phyloP scores from a whole-genome alignment of 2,329 filamentous ascomycete species.

The Trichophyton simii region DNA sequence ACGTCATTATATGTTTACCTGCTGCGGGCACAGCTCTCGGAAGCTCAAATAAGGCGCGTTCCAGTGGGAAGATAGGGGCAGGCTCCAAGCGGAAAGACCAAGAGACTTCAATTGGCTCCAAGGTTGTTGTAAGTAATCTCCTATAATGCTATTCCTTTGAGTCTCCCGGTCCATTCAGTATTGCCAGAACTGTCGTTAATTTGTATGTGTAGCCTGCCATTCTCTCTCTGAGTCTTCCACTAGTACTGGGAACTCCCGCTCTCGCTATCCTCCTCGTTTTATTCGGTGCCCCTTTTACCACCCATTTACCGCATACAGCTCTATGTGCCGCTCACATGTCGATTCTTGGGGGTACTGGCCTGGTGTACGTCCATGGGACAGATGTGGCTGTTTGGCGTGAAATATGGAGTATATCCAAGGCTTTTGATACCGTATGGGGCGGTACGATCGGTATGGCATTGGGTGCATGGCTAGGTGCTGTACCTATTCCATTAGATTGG shows the following conservation, averaged over 20 bases:
- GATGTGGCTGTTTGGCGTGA: slow-evolving; percentile 58
- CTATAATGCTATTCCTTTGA: no score
- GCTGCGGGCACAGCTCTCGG: slow-evolving; percentile 12
- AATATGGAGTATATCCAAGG: slow-evolving; percentile 54
- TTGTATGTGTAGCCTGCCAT: slow-evolving; percentile 48
- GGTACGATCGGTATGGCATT: slow-evolving; percentile 63
- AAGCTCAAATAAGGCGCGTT: slow-evolving; percentile 6
- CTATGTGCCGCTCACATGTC: slow-evolving; percentile 73
- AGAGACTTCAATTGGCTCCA: slow-evolving; percentile 11
- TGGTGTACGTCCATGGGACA: slow-evolving; percentile 77
- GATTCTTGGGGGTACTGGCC: slow-evolving; percentile 61
- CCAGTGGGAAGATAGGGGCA: slow-evolving; percentile 4
- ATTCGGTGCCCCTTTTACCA: slow-evolving; percentile 81
- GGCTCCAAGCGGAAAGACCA: slow-evolving; percentile 8
- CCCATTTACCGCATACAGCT: slow-evolving; percentile 63
- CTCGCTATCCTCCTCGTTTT: slow-evolving; percentile 58
- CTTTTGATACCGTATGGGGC: slow-evolving; percentile 75
- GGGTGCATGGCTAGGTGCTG: slow-evolving; percentile 84
- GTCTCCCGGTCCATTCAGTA: no score
- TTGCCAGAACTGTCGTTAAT: background rate
- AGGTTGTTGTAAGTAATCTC: slow-evolving; percentile 16
- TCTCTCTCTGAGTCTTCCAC: slow-evolving; percentile 48
- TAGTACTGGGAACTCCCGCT: slow-evolving; percentile 43
- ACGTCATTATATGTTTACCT: slow-evolving; percentile 48
- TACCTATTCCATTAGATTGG: slow-evolving; percentile 95